Base-by-base conservation (phyloP, 495 filamentous ascomycete species). In the Lichenothelia convexa region DNA sequence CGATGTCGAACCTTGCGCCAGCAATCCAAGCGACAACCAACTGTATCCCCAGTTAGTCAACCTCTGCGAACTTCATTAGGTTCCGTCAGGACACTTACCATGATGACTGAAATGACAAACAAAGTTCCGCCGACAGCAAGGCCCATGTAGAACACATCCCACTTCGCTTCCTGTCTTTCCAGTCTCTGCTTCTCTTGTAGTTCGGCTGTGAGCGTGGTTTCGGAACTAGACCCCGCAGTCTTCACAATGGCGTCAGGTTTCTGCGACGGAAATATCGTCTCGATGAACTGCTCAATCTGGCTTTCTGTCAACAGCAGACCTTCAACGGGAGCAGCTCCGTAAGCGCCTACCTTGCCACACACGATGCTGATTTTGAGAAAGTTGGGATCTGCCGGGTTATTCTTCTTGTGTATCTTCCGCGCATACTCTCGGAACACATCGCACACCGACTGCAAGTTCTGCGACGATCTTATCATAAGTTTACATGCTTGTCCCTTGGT, bases 261-360 rank as follows among this genome's bases (percentile, higher is more conserved):
- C 44, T 80, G 74, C 11, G 73, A 70, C 4, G 89, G 89, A 72
- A 86, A 97, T 48, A 97, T 77, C 5, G 72, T 71, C 54, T 97
- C 89, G 45, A 95, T 92, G 56, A 93, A 97, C 67, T 93, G 82
- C 53, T 97, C 89, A 35, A 94, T 81, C 84, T 94, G 48, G 17
- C 11, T 4, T 7, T 27, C 7, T 13, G 24, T 7, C 24, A 27
- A 27, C 24, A 27, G 13, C 13, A 27, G 24, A 27, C 24, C 7
- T 13, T 7, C 24, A 7, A 27, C 24, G 24, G 13, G 24, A 27
- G 13, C 7, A 27, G 13, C 7, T 7, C 7, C 7, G 23, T 12
- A 18, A 55, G n/a, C n/a, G n/a, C 70, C 45, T 64, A 91, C 85
- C 71, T 81, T 80, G 44, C 74, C 89, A 49, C 86, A 93, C 30